Percentiles rank a stretch among this genome's conserved stretches.
Evolutionary conservation across 345 rosid genomes (phyloP).

Genomic region (Capsella bursapastoris): DNA sequence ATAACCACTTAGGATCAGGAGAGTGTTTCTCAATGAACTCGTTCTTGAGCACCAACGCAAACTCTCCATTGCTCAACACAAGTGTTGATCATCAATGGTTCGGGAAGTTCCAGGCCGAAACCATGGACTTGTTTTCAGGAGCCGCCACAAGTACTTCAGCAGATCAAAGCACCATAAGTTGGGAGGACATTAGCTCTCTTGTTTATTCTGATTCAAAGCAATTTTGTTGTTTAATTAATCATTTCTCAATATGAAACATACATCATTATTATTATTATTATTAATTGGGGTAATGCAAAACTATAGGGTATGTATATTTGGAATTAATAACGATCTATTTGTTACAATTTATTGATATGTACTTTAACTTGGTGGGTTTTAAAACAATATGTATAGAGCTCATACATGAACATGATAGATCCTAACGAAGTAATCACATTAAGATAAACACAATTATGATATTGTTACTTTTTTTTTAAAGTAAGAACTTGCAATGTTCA

Average conservation of each 20-base stretch:
- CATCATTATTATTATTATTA: not conserved
- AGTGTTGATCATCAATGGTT: constrained; percentile 43
- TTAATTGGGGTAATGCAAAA: constrained; percentile 3
- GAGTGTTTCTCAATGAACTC: constrained; percentile 29
- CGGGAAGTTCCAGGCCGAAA: constrained; percentile 33
- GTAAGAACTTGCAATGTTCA: constrained; percentile 2
- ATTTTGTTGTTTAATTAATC: constrained; percentile 14
- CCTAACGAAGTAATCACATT: constrained; percentile 8
- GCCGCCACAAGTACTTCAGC: constrained; percentile 48
- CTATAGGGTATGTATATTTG: constrained; percentile 6
- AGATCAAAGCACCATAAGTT: constrained; percentile 53
- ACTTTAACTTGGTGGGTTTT: not conserved
- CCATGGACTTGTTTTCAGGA: constrained; percentile 28
- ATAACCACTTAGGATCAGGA: constrained; percentile 22
- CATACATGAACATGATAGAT: not conserved
- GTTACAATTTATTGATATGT: not conserved
- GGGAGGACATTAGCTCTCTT: constrained; percentile 55
- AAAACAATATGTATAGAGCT: constrained; percentile 3
- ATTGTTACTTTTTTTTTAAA: not conserved
- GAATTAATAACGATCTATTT: not conserved
- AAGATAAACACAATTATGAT: not conserved
- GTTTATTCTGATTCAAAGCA: constrained; percentile 51
- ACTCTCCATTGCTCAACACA: constrained; percentile 40
- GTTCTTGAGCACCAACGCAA: constrained; percentile 19
- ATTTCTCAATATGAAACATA: constrained; percentile 17